Percentiles rank a stretch among this genome's conserved stretches.
Conservation (phyloP, 352 stramenopile genomes). For the Globisporangium emineosum region DNA sequence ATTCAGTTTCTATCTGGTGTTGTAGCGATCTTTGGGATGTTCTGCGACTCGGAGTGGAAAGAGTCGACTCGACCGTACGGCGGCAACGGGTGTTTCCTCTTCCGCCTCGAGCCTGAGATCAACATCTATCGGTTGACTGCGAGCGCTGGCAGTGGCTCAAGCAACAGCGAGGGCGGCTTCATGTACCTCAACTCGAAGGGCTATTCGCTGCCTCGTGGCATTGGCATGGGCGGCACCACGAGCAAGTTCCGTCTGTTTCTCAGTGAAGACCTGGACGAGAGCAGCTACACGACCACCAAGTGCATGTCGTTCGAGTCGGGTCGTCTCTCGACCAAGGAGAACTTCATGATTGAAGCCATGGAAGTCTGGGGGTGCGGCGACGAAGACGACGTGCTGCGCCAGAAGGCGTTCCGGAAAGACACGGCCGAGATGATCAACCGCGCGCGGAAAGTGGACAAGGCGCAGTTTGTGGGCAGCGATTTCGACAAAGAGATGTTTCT, state of each 20-base stretch:
- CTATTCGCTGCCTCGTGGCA: slow-evolving; percentile 60
- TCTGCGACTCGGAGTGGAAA: slow-evolving; percentile 84
- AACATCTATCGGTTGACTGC: slow-evolving; percentile 55
- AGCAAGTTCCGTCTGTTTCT: slow-evolving; percentile 77
- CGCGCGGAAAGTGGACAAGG: slow-evolving; percentile 84
- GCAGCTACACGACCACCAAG: slow-evolving; percentile 76
- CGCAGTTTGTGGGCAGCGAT: slow-evolving; percentile 75
- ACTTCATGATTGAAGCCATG: slow-evolving; percentile 64
- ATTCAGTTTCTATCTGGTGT: not conserved
- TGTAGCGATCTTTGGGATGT: slow-evolving; percentile 83
- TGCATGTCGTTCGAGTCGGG: slow-evolving; percentile 72
- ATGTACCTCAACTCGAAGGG: slow-evolving; percentile 90
- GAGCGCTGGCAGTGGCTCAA: slow-evolving; percentile 31
- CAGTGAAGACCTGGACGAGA: slow-evolving; percentile 82
- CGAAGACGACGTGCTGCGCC: slow-evolving; percentile 42
- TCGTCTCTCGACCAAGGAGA: slow-evolving; percentile 46
- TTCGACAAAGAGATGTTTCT: slow-evolving; percentile 86
- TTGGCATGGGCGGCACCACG: slow-evolving; percentile 76
- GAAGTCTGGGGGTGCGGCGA: slow-evolving; percentile 82
- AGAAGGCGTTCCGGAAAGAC: slow-evolving; percentile 71
- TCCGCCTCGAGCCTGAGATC: slow-evolving; percentile 59
- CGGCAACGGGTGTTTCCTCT: slow-evolving; percentile 81
- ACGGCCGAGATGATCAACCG: slow-evolving; percentile 81
- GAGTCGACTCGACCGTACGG: slow-evolving; percentile 79
- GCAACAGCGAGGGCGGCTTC: slow-evolving; percentile 35